Evolutionary conservation across 495 filamentous ascomycete genomes (phyloP).

Genomic region (Xylaria acuta): DNA sequence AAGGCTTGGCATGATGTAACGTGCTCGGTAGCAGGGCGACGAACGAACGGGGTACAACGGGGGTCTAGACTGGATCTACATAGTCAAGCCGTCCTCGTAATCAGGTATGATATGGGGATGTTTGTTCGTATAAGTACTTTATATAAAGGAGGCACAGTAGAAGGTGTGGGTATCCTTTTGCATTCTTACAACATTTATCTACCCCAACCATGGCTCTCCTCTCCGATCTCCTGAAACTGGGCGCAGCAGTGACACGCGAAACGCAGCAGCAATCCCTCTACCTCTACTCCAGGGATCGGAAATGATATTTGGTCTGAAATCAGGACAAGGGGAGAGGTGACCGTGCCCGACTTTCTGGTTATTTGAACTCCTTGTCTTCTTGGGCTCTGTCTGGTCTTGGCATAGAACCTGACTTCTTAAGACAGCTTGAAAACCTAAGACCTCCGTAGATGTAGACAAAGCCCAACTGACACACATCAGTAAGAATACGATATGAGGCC

Average conservation of each 20-base stretch:
- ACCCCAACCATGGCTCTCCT: not conserved
- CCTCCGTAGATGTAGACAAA: not conserved
- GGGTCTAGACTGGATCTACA: not conserved
- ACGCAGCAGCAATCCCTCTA: not conserved
- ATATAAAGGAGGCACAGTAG: not conserved
- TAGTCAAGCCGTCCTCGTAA: not conserved
- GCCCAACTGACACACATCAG: not conserved
- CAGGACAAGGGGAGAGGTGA: not conserved
- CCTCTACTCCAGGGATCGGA: not conserved
- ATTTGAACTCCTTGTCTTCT: not conserved
- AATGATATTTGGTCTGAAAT: not conserved
- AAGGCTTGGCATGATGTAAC: constrained; percentile 10
- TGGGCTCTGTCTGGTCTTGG: not conserved
- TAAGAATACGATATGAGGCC: not conserved
- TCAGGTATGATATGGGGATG: not conserved
- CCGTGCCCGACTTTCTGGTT: not conserved
- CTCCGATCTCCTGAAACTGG: not conserved
- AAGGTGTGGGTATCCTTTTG: not conserved
- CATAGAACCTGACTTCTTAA: not conserved
- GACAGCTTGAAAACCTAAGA: not conserved
- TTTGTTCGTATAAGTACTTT: not conserved
- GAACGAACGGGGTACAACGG: not conserved
- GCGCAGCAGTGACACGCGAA: constrained; percentile 3
- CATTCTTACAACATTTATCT: not conserved
- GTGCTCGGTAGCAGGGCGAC: not conserved